Base-by-base conservation (phyloP, 768 basidiomycete species). In the Leccinum uliginosum region DNA sequence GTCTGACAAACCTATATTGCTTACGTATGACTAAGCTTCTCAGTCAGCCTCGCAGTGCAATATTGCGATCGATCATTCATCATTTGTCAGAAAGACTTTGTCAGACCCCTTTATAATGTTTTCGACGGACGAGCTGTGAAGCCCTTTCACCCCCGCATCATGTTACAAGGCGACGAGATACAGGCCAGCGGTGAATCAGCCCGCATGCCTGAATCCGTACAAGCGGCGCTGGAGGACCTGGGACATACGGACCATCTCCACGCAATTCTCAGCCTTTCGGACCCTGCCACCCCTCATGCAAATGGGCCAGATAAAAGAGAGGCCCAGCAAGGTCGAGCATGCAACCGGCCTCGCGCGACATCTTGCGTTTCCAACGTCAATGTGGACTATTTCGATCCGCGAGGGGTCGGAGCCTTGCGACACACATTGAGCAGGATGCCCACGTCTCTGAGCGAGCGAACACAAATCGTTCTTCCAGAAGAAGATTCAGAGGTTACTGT, bases 361-460 rank as follows among this genome's bases (percentile, higher is more conserved):
- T 51, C 66, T 9, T 48, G 4, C n/a, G 29, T 58, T 14, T 77
- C 73, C 50, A 73, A 64, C 54, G 77, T 81, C 3, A 67, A 73
- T 24, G 55, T 81, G 19, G 79, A 78, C 47, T 77, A 76, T 60
- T 85, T 86, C 61, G 83, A 86, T 66, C 82, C 78, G 1, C 62
- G 62, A 19, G 85, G 83, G 9, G 76, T 82, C 34, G 59, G 50
- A 4, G 59, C 61, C 7, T 26, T 67, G 3, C 66, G 67, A 21
- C 64, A 40, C 5, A 59, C 61, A 1, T 21, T 67, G 54, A 66
- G 38, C 2, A 57, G 60, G 52, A 60, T 57, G 30, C 55, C 65
- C 10, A 60, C 59, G 2, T 56, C 55, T 21, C 57, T 29, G 5
- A 65, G 52, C 21, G 49, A 62, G 9, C 49, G 21, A 21, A 34